Percentiles rank a stretch among this genome's conserved stretches.
Conservation (phyloP, 2,329 filamentous ascomycete genomes). For the Clarireedia monteithiana region DNA sequence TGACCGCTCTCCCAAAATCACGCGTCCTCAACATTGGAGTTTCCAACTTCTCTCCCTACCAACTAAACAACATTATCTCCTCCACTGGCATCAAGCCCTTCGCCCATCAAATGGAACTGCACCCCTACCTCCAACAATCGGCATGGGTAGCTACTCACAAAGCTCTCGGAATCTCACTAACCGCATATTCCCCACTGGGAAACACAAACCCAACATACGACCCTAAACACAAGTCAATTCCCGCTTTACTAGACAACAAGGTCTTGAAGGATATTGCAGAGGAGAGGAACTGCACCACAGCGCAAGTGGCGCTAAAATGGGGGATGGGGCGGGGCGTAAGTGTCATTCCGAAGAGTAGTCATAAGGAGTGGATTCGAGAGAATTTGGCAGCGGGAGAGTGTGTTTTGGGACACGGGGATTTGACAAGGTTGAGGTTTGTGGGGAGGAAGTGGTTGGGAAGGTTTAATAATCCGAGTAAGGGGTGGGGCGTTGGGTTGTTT, state of each 20-base stretch:
- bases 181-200: constrained; percentile 31
- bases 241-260: background rate
- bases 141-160: constrained; percentile 21
- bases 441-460: constrained; percentile 28
- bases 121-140: constrained; percentile 64
- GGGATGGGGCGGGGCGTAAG: constrained; percentile 38
- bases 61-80: constrained; percentile 9
- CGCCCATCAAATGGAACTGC: constrained; percentile 75
- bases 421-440: constrained; percentile 30
- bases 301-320: constrained; percentile 42
- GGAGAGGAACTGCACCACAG: constrained; percentile 23
- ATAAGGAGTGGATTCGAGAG: constrained; percentile 35
- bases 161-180: constrained; percentile 27
- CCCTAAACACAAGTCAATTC: background rate
- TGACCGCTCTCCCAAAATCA: constrained; percentile 58
- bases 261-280: background rate
- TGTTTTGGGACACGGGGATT: constrained; percentile 29
- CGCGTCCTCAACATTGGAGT: constrained; percentile 75
- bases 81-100: constrained; percentile 43
- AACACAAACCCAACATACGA: constrained; percentile 38
- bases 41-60: constrained; percentile 65
- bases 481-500: constrained; percentile 30
- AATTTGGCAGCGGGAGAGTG: constrained; percentile 44
- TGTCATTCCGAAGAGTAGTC: constrained; percentile 44
- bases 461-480: constrained; percentile 27